Evolutionary conservation across 305 asterid species (phyloP), one percentile per base, ranked within the genome.

Genomic region (Plantago coronopus): DNA sequence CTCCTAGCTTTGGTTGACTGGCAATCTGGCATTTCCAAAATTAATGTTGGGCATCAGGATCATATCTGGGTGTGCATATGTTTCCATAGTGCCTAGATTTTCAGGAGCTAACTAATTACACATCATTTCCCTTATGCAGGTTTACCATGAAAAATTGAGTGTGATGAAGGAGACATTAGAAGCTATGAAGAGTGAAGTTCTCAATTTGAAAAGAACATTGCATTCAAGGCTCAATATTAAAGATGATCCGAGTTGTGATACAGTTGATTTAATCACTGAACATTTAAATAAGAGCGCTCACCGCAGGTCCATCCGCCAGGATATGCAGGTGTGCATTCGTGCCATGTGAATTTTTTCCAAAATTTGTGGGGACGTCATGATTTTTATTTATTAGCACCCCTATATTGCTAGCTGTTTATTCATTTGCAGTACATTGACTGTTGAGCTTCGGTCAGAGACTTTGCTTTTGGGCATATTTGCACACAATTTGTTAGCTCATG

Each of bases 241-340:
- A 73, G 77, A 77, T 66, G 95, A 78, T 65, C 83, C 76, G 49
- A 71, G 75, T 67, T 54, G 45, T 74, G 73, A 55, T 66, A 81
- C 83, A 64, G 70, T 87, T 66, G 59, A 75, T 27, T 53, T 74
- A 23, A 83, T 83, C 61, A 82, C 82, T 53, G 77, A 87, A 37
- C 81, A 77, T 69, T 67, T 94, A 78, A 62, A 68, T 72, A 77
- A 66, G 79, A 82, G 71, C 74, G 72, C 83, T 57, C 60, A 76
- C 62, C 69, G 70, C 68, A 81, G 83, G 81, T 57, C 64, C 65
- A 63, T 77, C 67, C 93, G 86, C 43, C 72, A 42, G 63, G 87
- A 83, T 71, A 74, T 82, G 80, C 97, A 89, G 97, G 99, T 94
- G 46, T 47, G 31, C 45, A 45, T 50, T 68, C 60, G 68, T 71